These are phyloP conservation scores for Aspergillus sclerotioniger DNA, from an alignment of 495 filamentous ascomycete species.

Conservation along the genomic window DNA sequence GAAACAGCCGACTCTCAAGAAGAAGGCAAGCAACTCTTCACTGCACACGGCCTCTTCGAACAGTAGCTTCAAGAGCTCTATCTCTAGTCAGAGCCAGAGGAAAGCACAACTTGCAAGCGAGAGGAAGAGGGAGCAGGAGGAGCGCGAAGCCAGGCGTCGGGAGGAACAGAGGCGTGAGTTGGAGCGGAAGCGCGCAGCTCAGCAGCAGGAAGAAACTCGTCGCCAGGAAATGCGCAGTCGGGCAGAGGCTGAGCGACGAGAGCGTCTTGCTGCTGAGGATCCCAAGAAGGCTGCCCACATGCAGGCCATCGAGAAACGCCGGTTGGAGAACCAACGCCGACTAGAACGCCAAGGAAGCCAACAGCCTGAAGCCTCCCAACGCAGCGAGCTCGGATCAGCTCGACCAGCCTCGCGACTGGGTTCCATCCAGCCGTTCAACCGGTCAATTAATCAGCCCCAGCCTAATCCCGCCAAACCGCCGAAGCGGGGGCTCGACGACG, in stretches of 20 bases:
- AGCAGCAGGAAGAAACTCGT: slow-evolving; percentile 49
- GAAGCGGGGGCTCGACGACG: slow-evolving; percentile 59
- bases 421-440: slow-evolving; percentile 48
- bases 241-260: slow-evolving; percentile 47
- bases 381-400: slow-evolving; percentile 47
- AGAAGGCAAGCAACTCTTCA: slow-evolving; percentile 68
- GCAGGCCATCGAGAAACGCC: slow-evolving; percentile 65
- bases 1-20: slow-evolving; percentile 49
- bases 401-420: slow-evolving; percentile 56
- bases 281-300: slow-evolving; percentile 66
- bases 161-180: slow-evolving; percentile 73
- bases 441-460: slow-evolving; percentile 48
- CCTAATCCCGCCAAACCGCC: slow-evolving; percentile 65
- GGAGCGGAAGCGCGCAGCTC: slow-evolving; percentile 69
- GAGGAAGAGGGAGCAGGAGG: slow-evolving; percentile 74
- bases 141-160: slow-evolving; percentile 72
- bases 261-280: slow-evolving; percentile 50
- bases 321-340: slow-evolving; percentile 62
- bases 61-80: slow-evolving; percentile 67
- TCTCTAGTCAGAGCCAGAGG: slow-evolving; percentile 54
- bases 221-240: slow-evolving; percentile 48
- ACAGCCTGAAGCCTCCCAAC: slow-evolving; percentile 42
- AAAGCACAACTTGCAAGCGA: slow-evolving; percentile 66
- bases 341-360: slow-evolving; percentile 53
- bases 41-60: slow-evolving; percentile 62